Conservation (phyloP, 768 basidiomycete species). For the Termitomyces sp. region DNA sequence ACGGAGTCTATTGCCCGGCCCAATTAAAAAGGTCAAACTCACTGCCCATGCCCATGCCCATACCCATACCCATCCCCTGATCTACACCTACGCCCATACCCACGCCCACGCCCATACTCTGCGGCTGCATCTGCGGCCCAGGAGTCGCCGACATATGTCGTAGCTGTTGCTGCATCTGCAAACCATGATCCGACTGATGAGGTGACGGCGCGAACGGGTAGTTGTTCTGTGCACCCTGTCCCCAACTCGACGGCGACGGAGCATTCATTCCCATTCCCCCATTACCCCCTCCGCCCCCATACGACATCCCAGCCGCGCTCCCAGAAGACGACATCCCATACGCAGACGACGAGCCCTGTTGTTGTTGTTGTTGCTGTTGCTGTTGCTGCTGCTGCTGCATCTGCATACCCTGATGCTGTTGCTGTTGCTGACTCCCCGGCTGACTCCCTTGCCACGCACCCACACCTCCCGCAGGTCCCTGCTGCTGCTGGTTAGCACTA, state of each 20-base stretch:
- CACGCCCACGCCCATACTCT: constrained; percentile 24
- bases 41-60: constrained; percentile 8
- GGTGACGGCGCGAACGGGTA: constrained; percentile 40
- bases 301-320: constrained; percentile 25
- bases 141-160: constrained; percentile 54
- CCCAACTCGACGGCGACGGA: constrained; percentile 28
- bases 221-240: constrained; percentile 4
- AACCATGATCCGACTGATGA: constrained; percentile 26
- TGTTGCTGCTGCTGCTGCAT: constrained; percentile 24
- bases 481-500: constrained; percentile 24
- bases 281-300: background rate
- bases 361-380: constrained; percentile 20
- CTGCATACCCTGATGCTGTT: constrained; percentile 23
- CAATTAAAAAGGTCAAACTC: constrained; percentile 65
- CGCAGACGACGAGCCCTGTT: constrained; percentile 19
- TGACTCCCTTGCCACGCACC: constrained; percentile 20
- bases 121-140: constrained; percentile 30
- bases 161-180: constrained; percentile 31
- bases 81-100: constrained; percentile 21
- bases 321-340: constrained; percentile 44
- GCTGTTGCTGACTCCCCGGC: constrained; percentile 26
- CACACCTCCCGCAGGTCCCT: constrained; percentile 7
- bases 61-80: background rate
- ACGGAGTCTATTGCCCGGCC: constrained; percentile 32
- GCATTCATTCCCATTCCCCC: constrained; percentile 14